Conservation (phyloP, 257 asterid genomes). For the Nicotiana benthamiana region DNA sequence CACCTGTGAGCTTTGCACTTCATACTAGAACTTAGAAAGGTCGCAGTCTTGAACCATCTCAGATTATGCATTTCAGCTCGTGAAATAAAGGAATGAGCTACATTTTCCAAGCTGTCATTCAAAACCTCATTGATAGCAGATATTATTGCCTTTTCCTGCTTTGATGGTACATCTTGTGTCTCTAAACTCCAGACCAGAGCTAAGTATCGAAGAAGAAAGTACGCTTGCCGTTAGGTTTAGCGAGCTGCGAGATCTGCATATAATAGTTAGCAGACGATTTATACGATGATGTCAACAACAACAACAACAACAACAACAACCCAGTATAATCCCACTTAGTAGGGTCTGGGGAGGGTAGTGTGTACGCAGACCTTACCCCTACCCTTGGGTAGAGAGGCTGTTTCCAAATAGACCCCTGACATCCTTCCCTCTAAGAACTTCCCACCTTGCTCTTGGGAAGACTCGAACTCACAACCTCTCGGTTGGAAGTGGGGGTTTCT, state of each 20-base stretch:
- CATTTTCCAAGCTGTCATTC: slow-evolving; percentile 51
- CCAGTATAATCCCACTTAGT: no score
- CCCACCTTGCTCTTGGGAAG: no score
- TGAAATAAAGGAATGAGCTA: slow-evolving; percentile 42
- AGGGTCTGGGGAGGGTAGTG: no score
- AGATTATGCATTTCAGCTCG: slow-evolving; percentile 56
- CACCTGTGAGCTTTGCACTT: slow-evolving; percentile 59
- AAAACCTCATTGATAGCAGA: slow-evolving; percentile 48
- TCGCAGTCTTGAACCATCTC: slow-evolving; percentile 41
- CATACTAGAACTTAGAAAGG: slow-evolving; percentile 46
- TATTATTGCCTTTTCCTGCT: slow-evolving; percentile 64
- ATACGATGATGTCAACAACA: no score
- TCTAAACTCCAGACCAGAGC: slow-evolving; percentile 57
- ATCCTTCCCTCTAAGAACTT: no score
- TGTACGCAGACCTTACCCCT: no score
- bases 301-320: no score
- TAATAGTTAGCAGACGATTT: slow-evolving; percentile 16
- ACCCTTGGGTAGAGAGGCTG: no score
- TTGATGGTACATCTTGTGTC: slow-evolving; percentile 47
- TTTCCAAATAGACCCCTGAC: no score
- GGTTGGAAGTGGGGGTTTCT: no score
- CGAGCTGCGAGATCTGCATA: slow-evolving; percentile 47
- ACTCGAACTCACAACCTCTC: no score
- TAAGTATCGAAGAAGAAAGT: slow-evolving; percentile 43
- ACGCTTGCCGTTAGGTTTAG: slow-evolving; percentile 32